These are phyloP conservation scores for Wickerhamiella slavikovae DNA, from an alignment of 805 yeast species.

Conservation along the genomic window DNA sequence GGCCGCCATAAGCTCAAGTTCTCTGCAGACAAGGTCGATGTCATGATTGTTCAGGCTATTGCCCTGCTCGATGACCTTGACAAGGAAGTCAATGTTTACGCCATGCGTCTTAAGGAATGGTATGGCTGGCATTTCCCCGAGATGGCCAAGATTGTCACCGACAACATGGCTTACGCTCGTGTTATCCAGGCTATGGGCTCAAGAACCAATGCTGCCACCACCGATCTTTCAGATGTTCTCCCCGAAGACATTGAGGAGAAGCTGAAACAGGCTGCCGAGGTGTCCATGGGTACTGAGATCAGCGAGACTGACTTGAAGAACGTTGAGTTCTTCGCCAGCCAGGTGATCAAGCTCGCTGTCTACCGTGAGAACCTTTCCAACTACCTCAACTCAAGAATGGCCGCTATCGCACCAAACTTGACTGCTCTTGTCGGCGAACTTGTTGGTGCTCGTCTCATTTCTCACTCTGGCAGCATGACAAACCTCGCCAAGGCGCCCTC, in stretches of 20 bases:
- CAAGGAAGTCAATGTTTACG: slow-evolving; percentile 91
- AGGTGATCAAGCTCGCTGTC: slow-evolving; percentile 86
- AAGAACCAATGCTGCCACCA: slow-evolving; percentile 74
- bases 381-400: slow-evolving; percentile 86
- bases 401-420: slow-evolving; percentile 95
- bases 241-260: slow-evolving; percentile 88
- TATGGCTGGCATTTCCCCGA: slow-evolving; percentile 99
- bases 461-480: slow-evolving; percentile 89
- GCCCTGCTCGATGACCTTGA: slow-evolving; percentile 93
- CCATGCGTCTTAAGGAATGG: slow-evolving; percentile 97
- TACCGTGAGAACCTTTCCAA: slow-evolving; percentile 91
- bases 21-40: slow-evolving; percentile 95
- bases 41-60: slow-evolving; percentile 98
- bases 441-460: slow-evolving; percentile 94
- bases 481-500: slow-evolving; percentile 97
- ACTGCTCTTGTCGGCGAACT: slow-evolving; percentile 93
- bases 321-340: slow-evolving; percentile 82
- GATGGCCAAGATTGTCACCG: slow-evolving; percentile 89
- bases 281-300: slow-evolving; percentile 98
- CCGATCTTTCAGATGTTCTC: slow-evolving; percentile 73
- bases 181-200: slow-evolving; percentile 85
- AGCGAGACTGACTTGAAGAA: slow-evolving; percentile 76
- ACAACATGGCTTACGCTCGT: slow-evolving; percentile 91
- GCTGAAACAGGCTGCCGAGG: slow-evolving; percentile 92
- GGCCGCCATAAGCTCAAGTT: slow-evolving; percentile 97